These are phyloP conservation scores for Diversispora eburnea DNA, from an alignment of 192 early-diverging fungal species.

Conservation along the genomic window DNA sequence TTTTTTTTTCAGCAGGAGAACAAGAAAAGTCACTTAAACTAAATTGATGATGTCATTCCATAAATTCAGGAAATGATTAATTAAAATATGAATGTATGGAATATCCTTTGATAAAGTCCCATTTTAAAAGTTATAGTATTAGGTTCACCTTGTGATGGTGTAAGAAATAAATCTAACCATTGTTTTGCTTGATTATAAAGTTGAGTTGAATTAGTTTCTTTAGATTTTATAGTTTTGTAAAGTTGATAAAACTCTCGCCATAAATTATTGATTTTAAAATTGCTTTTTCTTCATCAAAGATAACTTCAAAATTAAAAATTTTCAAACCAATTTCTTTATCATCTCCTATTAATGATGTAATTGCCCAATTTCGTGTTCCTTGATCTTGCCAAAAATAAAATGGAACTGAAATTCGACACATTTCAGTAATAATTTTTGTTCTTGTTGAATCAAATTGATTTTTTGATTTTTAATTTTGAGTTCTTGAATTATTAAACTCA, in stretches of 20 bases:
- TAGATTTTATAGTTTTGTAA: neutral
- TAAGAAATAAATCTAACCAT: slow-evolving; percentile 6
- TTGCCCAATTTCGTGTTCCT: too few relatives aligned
- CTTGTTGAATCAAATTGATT: neutral
- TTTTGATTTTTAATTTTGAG: neutral
- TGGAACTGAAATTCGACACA: too few relatives aligned
- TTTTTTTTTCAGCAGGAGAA: neutral
- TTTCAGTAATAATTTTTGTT: neutral
- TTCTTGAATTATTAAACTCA: neutral
- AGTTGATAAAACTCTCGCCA: neutral
- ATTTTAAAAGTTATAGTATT: slow-evolving; percentile 4
- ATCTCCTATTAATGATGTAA: too few relatives aligned
- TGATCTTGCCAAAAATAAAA: too few relatives aligned
- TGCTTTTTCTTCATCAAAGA: too few relatives aligned
- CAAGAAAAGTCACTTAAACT: neutral
- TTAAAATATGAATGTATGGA: neutral
- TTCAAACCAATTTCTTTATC: too few relatives aligned
- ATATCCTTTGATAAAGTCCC: neutral
- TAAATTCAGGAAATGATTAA: slow-evolving; percentile 14
- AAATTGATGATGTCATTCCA: neutral
- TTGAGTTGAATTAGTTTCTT: neutral
- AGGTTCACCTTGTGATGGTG: neutral
- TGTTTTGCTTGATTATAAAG: neutral
- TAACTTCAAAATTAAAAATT: too few relatives aligned
- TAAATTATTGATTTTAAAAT: neutral